Conservation (phyloP, 2,329 filamentous ascomycete genomes). For the Fusarium nygamai region DNA sequence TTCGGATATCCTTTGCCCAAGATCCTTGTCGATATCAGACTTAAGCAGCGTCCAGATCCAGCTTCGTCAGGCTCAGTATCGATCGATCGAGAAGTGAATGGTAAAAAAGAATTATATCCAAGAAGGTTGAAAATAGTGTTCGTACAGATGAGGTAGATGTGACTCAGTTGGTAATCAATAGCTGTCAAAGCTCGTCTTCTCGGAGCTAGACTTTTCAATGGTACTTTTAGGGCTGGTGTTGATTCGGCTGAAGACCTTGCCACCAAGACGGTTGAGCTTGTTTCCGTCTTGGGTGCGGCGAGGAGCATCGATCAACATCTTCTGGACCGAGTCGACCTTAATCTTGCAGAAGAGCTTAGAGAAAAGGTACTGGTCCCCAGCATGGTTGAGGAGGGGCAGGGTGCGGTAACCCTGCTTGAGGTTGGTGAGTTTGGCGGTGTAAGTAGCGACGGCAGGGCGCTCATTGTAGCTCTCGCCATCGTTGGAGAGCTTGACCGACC, state of each 20-base stretch:
- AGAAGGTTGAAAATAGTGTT: slow-evolving; percentile 34
- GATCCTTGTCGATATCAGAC: slow-evolving; percentile 28
- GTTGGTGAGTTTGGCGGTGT: slow-evolving; percentile 90
- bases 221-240: slow-evolving; percentile 63
- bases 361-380: slow-evolving; percentile 93
- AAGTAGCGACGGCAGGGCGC: slow-evolving; percentile 78
- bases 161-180: slow-evolving; percentile 38
- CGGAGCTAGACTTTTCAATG: slow-evolving; percentile 62
- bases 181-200: slow-evolving; percentile 58
- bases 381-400: slow-evolving; percentile 85
- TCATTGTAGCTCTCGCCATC: slow-evolving; percentile 75
- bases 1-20: slow-evolving; percentile 5
- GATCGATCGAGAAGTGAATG: slow-evolving; percentile 32
- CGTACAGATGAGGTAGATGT: slow-evolving; percentile 30
- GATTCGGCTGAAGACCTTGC: slow-evolving; percentile 66
- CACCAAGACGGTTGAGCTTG: slow-evolving; percentile 66
- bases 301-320: slow-evolving; percentile 64
- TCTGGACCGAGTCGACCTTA: slow-evolving; percentile 69
- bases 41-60: slow-evolving; percentile 8
- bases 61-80: slow-evolving; percentile 24
- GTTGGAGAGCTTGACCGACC: slow-evolving; percentile 87
- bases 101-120: slow-evolving; percentile 39
- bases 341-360: slow-evolving; percentile 94
- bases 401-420: slow-evolving; percentile 94
- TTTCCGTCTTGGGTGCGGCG: slow-evolving; percentile 53